Conservation (phyloP, 2,329 filamentous ascomycete genomes). For the Dothistroma septosporum region DNA sequence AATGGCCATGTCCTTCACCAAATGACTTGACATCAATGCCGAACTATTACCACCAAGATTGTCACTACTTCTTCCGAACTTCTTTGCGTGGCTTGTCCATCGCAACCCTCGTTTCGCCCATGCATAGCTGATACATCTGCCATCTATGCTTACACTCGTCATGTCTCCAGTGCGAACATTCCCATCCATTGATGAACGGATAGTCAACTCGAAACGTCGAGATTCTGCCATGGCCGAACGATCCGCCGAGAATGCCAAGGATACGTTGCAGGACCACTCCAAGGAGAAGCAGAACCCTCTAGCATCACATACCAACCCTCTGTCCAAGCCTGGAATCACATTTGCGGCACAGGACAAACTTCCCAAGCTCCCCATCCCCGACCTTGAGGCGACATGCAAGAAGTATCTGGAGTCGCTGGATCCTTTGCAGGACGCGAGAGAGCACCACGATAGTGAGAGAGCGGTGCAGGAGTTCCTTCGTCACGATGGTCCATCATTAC, state of each 20-base stretch:
- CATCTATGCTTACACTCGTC: conserved; percentile 43
- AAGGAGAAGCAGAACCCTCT: conserved; percentile 48
- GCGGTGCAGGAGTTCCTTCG: conserved; percentile 80
- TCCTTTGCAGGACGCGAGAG: conserved; percentile 74
- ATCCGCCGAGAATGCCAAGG: conserved; percentile 52
- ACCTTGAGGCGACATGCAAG: conserved; percentile 70
- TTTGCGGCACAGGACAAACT: conserved; percentile 85
- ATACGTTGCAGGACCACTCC: conserved; percentile 47
- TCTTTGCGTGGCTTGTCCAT: conserved; percentile 81
- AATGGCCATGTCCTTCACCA: conserved; percentile 4
- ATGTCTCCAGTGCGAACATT: conserved; percentile 52
- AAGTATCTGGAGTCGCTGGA: conserved; percentile 76
- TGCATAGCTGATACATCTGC: conserved; percentile 56
- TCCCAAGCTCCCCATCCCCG: conserved; percentile 88
- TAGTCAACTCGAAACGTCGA: conserved; percentile 19
- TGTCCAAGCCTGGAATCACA: conserved; percentile 69
- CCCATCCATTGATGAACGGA: conserved; percentile 28
- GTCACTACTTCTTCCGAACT: conserved; percentile 89
- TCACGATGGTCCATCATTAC: conserved; percentile 74
- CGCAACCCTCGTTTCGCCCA: conserved; percentile 70
- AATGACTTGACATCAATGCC: conserved; percentile 56
- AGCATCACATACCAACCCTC: conserved; percentile 48
- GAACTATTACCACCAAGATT: conserved; percentile 77
- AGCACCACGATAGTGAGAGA: conserved; percentile 75
- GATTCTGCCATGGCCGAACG: conserved; percentile 41